Percentiles rank a stretch among this genome's conserved stretches.
These are phyloP conservation scores for Candida tammaniensis DNA, from an alignment of 805 yeast species.

Conservation along the genomic window DNA sequence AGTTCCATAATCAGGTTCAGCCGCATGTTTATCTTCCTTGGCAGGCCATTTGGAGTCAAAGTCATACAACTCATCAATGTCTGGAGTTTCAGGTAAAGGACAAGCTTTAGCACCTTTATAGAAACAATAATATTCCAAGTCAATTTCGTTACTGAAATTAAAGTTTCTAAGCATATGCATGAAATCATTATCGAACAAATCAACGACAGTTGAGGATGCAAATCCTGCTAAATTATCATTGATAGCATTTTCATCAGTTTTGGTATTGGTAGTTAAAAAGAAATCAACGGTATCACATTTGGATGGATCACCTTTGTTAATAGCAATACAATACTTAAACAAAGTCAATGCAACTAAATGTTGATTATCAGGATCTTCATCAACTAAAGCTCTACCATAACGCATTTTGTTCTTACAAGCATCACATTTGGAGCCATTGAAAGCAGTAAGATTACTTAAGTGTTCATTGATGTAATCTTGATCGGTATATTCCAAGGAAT, in stretches of 20 bases:
- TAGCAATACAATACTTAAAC: slow-evolving; percentile 30
- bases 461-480: slow-evolving; percentile 26
- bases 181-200: slow-evolving; percentile 39
- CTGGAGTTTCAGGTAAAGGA: slow-evolving; percentile 51
- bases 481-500: slow-evolving; percentile 21
- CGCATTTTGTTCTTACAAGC: slow-evolving; percentile 33
- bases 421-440: slow-evolving; percentile 32
- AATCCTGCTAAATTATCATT: slow-evolving; percentile 22
- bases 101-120: slow-evolving; percentile 41
- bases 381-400: slow-evolving; percentile 24
- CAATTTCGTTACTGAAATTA: slow-evolving; percentile 33
- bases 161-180: slow-evolving; percentile 31
- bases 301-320: slow-evolving; percentile 25
- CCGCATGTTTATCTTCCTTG: slow-evolving; percentile 19
- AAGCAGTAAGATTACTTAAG: slow-evolving; percentile 22
- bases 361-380: slow-evolving; percentile 26
- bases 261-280: slow-evolving; percentile 32
- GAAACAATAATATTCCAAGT: slow-evolving; percentile 54
- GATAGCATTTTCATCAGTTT: slow-evolving; percentile 10
- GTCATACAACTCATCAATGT: slow-evolving; percentile 31
- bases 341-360: slow-evolving; percentile 33
- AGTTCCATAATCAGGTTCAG: slow-evolving; percentile 26
- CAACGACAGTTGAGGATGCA: slow-evolving; percentile 23
- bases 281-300: slow-evolving; percentile 36
- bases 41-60: slow-evolving; percentile 34